Evolutionary conservation across 768 basidiomycete species (phyloP).

Genomic region (Mrakia gelida): DNA sequence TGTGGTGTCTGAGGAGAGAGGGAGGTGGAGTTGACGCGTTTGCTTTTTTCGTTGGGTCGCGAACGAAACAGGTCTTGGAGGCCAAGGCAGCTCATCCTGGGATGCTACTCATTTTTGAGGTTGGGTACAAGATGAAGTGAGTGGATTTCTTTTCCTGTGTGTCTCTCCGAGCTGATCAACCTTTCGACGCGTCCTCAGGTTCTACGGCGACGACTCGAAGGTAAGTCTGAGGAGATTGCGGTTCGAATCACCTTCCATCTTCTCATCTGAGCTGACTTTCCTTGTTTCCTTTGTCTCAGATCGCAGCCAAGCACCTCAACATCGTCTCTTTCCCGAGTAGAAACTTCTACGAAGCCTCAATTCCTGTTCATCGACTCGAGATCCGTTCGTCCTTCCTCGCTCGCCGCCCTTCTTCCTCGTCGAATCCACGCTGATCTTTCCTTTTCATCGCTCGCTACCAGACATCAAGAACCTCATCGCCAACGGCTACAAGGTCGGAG

Average conservation of each 20-base stretch:
- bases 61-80: conserved; percentile 37
- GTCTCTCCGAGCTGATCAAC: no score
- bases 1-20: no score
- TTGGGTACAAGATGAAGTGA: conserved; percentile 8
- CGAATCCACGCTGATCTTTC: not conserved
- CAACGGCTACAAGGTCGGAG: conserved; percentile 45
- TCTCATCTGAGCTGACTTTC: not conserved
- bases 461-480: conserved; percentile 40
- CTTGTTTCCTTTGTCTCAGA: conserved; percentile 26
- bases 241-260: no score
- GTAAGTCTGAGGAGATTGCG: conserved; percentile 16
- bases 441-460: not conserved
- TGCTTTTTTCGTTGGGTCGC: not conserved
- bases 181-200: conserved; percentile 33
- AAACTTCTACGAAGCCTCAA: conserved; percentile 45
- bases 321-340: conserved; percentile 36
- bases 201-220: conserved; percentile 46
- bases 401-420: not conserved
- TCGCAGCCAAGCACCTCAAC: conserved; percentile 42
- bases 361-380: conserved; percentile 43
- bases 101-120: conserved; percentile 43
- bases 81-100: conserved; percentile 42
- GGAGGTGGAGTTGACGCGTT: not conserved
- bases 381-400: conserved; percentile 38
- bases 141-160: not conserved